These are phyloP conservation scores for Tylopilus plumbeoviolaceoides DNA, from an alignment of 768 basidiomycete species.

Conservation along the genomic window DNA sequence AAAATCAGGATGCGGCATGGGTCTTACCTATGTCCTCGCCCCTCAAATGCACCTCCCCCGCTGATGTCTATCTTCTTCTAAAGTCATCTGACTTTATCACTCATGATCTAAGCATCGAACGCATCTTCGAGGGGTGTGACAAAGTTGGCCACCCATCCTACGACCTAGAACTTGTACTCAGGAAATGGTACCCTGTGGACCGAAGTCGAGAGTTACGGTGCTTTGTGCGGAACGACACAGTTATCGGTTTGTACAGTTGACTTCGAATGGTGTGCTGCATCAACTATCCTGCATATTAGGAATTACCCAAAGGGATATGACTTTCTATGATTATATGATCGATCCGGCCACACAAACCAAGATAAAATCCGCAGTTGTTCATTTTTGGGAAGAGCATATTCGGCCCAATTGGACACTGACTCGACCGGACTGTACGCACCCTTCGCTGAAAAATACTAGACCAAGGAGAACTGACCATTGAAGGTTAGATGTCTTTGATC, in stretches of 20 bases:
- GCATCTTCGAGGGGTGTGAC: slow-evolving; percentile 65
- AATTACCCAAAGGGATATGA: slow-evolving; percentile 83
- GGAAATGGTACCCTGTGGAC: slow-evolving; percentile 88
- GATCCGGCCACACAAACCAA: slow-evolving; percentile 49
- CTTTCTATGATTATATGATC: slow-evolving; percentile 84
- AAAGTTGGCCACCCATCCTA: slow-evolving; percentile 34
- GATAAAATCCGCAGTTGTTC: slow-evolving; percentile 47
- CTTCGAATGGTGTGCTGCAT: not conserved
- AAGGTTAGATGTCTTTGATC: slow-evolving; percentile 66
- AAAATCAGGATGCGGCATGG: slow-evolving; percentile 82
- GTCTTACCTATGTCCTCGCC: slow-evolving; percentile 80
- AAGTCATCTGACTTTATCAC: slow-evolving; percentile 90
- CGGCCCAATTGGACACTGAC: slow-evolving; percentile 50
- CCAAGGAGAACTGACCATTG: not conserved
- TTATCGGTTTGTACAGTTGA: slow-evolving; percentile 56
- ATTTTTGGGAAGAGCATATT: slow-evolving; percentile 71
- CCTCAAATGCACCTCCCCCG: slow-evolving; percentile 80
- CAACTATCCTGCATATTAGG: slow-evolving; percentile 38
- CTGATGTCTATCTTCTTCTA: slow-evolving; percentile 87
- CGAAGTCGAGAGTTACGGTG: slow-evolving; percentile 83
- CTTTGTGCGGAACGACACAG: slow-evolving; percentile 69
- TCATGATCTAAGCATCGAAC: slow-evolving; percentile 62
- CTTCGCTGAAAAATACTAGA: not conserved
- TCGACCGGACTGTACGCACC: slow-evolving; percentile 60
- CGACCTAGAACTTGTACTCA: slow-evolving; percentile 77